Conservation (phyloP, 2,329 filamentous ascomycete genomes). For the Tothia fuscella region DNA sequence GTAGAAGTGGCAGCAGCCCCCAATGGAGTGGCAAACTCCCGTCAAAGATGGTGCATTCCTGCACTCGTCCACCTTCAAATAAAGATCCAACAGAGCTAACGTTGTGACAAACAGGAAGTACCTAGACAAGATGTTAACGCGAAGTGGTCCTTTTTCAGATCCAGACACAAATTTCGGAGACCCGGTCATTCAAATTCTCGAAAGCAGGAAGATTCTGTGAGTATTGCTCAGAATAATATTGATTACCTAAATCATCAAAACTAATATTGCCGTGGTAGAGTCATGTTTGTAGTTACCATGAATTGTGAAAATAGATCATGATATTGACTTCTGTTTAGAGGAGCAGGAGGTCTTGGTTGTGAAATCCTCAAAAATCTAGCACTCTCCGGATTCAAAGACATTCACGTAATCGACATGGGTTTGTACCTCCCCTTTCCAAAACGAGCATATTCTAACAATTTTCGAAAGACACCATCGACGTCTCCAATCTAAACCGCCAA, state of each 20-base stretch:
- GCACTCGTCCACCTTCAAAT: too few relatives aligned
- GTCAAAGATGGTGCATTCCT: conserved; percentile 6
- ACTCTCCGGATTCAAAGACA: conserved; percentile 88
- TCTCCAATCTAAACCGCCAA: conserved; percentile 94
- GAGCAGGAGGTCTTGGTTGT: conserved; percentile 86
- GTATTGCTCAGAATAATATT: background rate
- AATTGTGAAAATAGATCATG: too few relatives aligned
- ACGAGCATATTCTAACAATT: conserved; percentile 9
- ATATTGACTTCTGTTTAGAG: too few relatives aligned
- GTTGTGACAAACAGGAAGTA: conserved; percentile 64
- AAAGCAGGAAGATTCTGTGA: conserved; percentile 20
- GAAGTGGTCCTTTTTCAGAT: conserved; percentile 70
- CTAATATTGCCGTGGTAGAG: too few relatives aligned
- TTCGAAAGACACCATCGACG: conserved; percentile 78
- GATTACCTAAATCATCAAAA: too few relatives aligned
- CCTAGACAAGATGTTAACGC: conserved; percentile 67
- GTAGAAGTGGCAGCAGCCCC: background rate
- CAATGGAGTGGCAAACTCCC: background rate
- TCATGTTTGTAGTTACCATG: too few relatives aligned
- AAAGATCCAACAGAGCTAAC: too few relatives aligned
- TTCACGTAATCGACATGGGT: conserved; percentile 99
- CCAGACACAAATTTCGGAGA: conserved; percentile 41
- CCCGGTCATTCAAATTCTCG: conserved; percentile 20
- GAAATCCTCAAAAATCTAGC: conserved; percentile 96
- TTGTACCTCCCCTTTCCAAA: conserved; percentile 18